phyloP scores from a whole-genome alignment of 768 basidiomycete species.

The Gloeostereum incarnatum region DNA sequence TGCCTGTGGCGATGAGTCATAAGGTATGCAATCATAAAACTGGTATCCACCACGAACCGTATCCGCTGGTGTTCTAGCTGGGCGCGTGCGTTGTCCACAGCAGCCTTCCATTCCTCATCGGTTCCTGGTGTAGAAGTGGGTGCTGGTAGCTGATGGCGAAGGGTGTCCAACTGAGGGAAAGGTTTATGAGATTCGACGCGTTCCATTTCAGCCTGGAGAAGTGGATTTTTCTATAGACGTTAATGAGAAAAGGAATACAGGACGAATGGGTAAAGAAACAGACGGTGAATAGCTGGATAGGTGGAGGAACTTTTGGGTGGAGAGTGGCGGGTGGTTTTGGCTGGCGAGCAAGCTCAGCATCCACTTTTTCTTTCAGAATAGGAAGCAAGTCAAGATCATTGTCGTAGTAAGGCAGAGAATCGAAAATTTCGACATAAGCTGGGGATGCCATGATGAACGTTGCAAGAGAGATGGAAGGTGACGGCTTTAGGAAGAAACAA shows the following conservation, averaged over 20 bases:
- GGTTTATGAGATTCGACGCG: slow-evolving; percentile 65
- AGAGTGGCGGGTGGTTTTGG: slow-evolving; percentile 48
- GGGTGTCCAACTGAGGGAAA: slow-evolving; percentile 56
- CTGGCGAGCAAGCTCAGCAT: slow-evolving; percentile 67
- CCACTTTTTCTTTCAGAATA: slow-evolving; percentile 63
- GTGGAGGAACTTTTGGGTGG: slow-evolving; percentile 66
- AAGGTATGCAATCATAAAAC: slow-evolving; percentile 7
- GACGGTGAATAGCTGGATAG: slow-evolving; percentile 60
- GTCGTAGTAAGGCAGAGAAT: slow-evolving; percentile 92
- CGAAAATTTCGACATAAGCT: slow-evolving; percentile 39
- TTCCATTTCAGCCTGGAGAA: slow-evolving; percentile 64
- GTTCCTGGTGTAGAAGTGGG: slow-evolving; percentile 53
- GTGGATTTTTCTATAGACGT: slow-evolving; percentile 45
- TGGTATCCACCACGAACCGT: slow-evolving; percentile 35
- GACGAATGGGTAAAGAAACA: slow-evolving; percentile 19
- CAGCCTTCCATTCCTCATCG: slow-evolving; percentile 69
- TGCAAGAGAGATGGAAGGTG: slow-evolving; percentile 2
- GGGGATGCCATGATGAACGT: slow-evolving; percentile 14
- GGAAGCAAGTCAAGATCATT: slow-evolving; percentile 80
- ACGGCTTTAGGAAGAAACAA: no score
- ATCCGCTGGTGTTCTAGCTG: slow-evolving; percentile 82
- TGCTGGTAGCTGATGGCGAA: slow-evolving; percentile 67
- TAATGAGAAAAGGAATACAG: slow-evolving; percentile 3
- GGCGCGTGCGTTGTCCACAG: slow-evolving; percentile 68
- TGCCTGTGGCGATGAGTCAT: slow-evolving; percentile 36